These are phyloP conservation scores for Populus euphratica DNA, from an alignment of 345 rosid genomes.

Conservation along the genomic window DNA sequence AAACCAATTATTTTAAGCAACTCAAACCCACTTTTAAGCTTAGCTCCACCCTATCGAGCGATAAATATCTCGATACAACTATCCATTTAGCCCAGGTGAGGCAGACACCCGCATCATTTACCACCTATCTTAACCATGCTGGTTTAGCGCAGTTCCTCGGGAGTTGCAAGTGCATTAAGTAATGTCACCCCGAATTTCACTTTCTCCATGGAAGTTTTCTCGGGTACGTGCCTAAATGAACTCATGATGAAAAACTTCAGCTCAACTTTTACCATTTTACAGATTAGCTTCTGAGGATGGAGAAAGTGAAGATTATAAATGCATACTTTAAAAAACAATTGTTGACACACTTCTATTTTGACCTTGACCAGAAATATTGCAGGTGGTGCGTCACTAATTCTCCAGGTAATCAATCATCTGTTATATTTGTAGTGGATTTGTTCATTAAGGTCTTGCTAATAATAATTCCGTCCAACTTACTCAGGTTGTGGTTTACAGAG, in stretches of 20 bases:
- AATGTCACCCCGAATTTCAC: constrained; percentile 42
- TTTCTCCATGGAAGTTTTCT: constrained; percentile 37
- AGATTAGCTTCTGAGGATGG: constrained; percentile 30
- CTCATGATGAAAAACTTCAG: neutral
- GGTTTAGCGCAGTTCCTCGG: constrained; percentile 38
- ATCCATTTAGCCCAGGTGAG: too few species aligned
- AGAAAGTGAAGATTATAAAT: constrained; percentile 32
- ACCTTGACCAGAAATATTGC: constrained; percentile 33
- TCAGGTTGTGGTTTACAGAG: constrained; percentile 27
- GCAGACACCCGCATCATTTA: neutral
- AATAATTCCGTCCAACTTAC: constrained; percentile 33
- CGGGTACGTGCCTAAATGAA: constrained; percentile 14
- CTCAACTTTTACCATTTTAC: too few species aligned
- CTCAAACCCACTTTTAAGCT: too few species aligned
- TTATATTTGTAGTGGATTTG: neutral
- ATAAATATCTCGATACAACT: too few species aligned
- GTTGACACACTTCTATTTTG: constrained; percentile 9
- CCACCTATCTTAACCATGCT: constrained; percentile 39
- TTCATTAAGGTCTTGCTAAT: too few species aligned
- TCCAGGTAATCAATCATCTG: constrained; percentile 30
- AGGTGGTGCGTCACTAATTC: constrained; percentile 41
- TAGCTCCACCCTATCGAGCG: too few species aligned
- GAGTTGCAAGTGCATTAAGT: constrained; percentile 40
- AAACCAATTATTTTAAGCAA: too few species aligned
- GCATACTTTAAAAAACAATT: neutral